Evolutionary conservation across 768 basidiomycete species (phyloP).

Genomic region (Phanerodontia chrysosporium): DNA sequence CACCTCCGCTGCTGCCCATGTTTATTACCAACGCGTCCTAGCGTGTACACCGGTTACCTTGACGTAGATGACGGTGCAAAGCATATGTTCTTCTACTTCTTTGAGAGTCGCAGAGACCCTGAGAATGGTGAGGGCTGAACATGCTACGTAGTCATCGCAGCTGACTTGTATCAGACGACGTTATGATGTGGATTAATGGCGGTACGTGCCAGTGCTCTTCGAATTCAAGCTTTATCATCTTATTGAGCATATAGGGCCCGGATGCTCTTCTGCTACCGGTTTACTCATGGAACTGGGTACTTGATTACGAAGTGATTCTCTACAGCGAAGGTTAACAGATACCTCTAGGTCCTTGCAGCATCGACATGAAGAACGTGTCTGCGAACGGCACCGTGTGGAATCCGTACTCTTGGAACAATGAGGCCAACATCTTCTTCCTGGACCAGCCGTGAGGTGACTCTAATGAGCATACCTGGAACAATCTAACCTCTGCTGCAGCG

Average conservation of each 20-base stretch:
- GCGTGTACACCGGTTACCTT: slow-evolving; percentile 45
- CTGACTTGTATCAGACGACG: slow-evolving; percentile 40
- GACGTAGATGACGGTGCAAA: slow-evolving; percentile 47
- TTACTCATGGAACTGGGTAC: slow-evolving; percentile 57
- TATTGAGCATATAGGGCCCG: slow-evolving; percentile 42
- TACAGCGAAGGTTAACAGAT: background rate
- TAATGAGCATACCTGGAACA: background rate
- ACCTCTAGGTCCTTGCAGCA: slow-evolving; percentile 48
- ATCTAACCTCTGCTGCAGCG: slow-evolving; percentile 30
- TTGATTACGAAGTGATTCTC: background rate
- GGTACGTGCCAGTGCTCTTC: slow-evolving; percentile 22
- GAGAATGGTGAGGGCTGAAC: slow-evolving; percentile 27
- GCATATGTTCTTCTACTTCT: slow-evolving; percentile 58
- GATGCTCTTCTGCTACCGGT: slow-evolving; percentile 49
- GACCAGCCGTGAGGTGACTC: slow-evolving; percentile 45
- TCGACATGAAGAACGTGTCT: slow-evolving; percentile 54
- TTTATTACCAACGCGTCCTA: background rate
- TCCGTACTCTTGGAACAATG: slow-evolving; percentile 61
- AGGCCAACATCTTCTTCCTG: slow-evolving; percentile 67
- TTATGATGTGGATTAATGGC: slow-evolving; percentile 72
- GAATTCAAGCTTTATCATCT: slow-evolving; percentile 16
- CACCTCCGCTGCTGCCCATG: too few relatives aligned
- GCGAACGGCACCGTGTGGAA: slow-evolving; percentile 61
- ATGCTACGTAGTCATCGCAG: background rate
- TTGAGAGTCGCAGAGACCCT: slow-evolving; percentile 48